Conservation (phyloP, 2,329 filamentous ascomycete genomes). For the Aspergillus clavatus region DNA sequence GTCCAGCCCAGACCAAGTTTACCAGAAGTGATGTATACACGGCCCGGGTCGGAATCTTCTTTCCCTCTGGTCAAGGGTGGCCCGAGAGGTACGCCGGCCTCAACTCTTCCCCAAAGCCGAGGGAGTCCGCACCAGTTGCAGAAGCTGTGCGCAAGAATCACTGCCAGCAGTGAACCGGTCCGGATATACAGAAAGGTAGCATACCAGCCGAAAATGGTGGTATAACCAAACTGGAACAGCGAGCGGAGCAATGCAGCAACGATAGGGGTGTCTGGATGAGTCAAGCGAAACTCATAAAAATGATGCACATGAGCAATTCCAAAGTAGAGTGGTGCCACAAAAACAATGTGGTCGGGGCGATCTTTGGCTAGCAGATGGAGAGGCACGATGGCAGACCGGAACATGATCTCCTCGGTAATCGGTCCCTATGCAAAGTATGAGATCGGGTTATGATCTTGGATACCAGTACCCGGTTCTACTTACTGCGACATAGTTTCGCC, state of each 20-base stretch:
- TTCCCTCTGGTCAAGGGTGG: slow-evolving; percentile 36
- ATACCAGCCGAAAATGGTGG: slow-evolving; percentile 88
- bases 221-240: slow-evolving; percentile 81
- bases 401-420: slow-evolving; percentile 87
- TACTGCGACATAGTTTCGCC: slow-evolving; percentile 83
- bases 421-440: slow-evolving; percentile 57
- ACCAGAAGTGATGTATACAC: slow-evolving; percentile 21
- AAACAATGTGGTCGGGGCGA: slow-evolving; percentile 58
- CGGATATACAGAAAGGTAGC: slow-evolving; percentile 84
- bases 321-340: slow-evolving; percentile 82
- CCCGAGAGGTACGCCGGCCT: slow-evolving; percentile 44
- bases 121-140: slow-evolving; percentile 93
- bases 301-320: slow-evolving; percentile 92
- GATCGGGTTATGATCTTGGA: slow-evolving; percentile 10
- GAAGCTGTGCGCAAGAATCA: slow-evolving; percentile 74
- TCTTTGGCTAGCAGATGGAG: slow-evolving; percentile 69
- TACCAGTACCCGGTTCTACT: slow-evolving; percentile 30
- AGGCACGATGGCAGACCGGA: slow-evolving; percentile 80
- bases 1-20: slow-evolving; percentile 59
- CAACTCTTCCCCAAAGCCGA: slow-evolving; percentile 74
- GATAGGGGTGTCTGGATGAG: slow-evolving; percentile 65
- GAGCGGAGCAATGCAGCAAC: slow-evolving; percentile 64
- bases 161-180: slow-evolving; percentile 73
- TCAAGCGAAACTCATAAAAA: slow-evolving; percentile 87
- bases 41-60: slow-evolving; percentile 28